phyloP scores from a whole-genome alignment of 1,139 yeast species.

The Blastobotrys aristatus region DNA sequence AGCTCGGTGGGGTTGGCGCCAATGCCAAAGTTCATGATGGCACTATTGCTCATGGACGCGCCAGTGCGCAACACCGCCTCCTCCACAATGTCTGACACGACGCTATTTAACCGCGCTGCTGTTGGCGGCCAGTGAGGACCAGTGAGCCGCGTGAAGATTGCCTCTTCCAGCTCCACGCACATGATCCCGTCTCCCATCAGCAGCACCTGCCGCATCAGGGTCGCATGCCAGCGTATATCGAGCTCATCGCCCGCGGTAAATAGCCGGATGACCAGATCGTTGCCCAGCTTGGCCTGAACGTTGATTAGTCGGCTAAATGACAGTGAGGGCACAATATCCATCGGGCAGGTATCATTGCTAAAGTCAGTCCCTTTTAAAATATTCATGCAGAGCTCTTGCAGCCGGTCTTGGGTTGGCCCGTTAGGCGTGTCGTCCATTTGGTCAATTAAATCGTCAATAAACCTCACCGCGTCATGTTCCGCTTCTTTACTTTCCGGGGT shows the following conservation, averaged over 20 bases:
- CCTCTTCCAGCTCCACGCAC: constrained; percentile 17
- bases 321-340: constrained; percentile 18
- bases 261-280: constrained; percentile 17
- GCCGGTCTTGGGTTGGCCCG: constrained; percentile 4
- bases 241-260: constrained; percentile 13
- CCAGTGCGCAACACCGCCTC: constrained; percentile 9
- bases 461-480: too few species aligned
- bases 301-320: constrained; percentile 16
- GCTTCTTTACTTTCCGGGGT: too few species aligned
- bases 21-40: constrained; percentile 21
- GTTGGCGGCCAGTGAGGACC: constrained; percentile 21
- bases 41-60: not conserved
- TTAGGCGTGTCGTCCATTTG: constrained; percentile 6
- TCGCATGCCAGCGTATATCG: constrained; percentile 15
- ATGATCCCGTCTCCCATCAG: constrained; percentile 21
- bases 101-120: constrained; percentile 17
- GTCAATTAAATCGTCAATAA: constrained; percentile 5
- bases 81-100: constrained; percentile 19
- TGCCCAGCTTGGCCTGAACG: constrained; percentile 20
- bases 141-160: constrained; percentile 17
- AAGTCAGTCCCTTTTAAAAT: constrained; percentile 7
- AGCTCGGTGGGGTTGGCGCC: constrained; percentile 1
- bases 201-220: constrained; percentile 16
- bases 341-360: constrained; percentile 15
- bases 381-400: constrained; percentile 12